phyloP scores from a whole-genome alignment of 371 early-diverging fungal genomes.

The Mucor circinelloides region DNA sequence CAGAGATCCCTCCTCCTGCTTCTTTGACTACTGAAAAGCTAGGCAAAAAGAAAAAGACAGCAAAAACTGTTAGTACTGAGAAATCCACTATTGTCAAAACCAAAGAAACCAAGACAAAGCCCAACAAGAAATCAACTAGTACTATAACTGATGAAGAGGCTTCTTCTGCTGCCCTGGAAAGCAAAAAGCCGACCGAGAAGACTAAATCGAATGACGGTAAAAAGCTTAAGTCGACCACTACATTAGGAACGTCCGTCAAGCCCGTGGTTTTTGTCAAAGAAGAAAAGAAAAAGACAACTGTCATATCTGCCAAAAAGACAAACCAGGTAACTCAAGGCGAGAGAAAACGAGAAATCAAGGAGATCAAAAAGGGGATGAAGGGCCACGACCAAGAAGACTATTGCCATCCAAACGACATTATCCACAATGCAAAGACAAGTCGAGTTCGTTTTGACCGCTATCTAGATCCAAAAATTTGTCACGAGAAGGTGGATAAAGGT shows the following conservation, averaged over 20 bases:
- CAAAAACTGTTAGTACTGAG: not conserved
- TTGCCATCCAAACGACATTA: conserved; percentile 35
- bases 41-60: conserved; percentile 4
- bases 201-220: not conserved
- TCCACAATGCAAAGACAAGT: conserved; percentile 11
- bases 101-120: not conserved
- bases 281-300: not conserved
- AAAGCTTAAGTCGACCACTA: not conserved
- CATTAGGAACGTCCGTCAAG: conserved; percentile 3
- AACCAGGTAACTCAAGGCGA: not conserved
- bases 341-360: not conserved
- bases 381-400: conserved; percentile 8
- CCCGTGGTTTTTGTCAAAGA: conserved; percentile 11
- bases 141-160: too few relatives aligned
- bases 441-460: conserved; percentile 22
- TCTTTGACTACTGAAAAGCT: not conserved
- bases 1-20: conserved; percentile 21
- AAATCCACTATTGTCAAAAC: not conserved
- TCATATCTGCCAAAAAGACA: not conserved
- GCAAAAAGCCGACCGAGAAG: not conserved
- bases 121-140: not conserved
- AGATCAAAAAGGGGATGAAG: conserved; percentile 4
- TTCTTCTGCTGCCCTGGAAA: not conserved
- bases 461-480: conserved; percentile 23
- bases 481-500: conserved; percentile 15